A percentile compares a stretch with the other conserved stretches of the same genome.
Conservation (phyloP, 2,329 filamentous ascomycete species). For the Penicillium sp. region DNA sequence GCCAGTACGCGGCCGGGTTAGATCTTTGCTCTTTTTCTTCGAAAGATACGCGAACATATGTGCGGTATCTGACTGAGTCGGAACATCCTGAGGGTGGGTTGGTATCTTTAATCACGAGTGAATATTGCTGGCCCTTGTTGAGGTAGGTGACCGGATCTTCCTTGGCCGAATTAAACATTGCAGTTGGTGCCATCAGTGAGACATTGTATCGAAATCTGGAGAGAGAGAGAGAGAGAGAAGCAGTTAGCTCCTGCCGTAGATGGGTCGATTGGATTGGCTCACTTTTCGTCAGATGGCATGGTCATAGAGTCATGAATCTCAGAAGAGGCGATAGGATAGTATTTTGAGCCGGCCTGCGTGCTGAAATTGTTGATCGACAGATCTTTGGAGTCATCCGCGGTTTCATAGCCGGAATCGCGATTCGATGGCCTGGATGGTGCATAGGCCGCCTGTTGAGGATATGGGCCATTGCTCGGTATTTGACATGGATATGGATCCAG, state of each 20-base stretch:
- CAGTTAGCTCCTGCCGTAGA: background rate
- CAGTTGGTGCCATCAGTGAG: background rate
- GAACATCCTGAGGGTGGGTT: background rate
- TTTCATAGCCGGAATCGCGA: background rate
- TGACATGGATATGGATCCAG: background rate
- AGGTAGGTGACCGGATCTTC: conserved; percentile 5
- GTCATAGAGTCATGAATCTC: background rate
- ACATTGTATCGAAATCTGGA: conserved; percentile 2
- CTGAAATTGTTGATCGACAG: background rate
- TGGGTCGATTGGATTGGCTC: background rate
- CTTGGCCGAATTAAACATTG: conserved; percentile 1
- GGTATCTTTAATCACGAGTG: background rate
- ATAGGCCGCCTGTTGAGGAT: background rate
- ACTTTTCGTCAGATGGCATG: background rate
- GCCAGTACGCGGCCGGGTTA: conserved; percentile 74
- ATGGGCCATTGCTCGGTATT: background rate
- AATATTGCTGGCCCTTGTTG: conserved; percentile 7
- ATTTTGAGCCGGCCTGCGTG: background rate
- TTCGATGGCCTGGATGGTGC: background rate
- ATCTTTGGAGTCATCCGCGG: background rate
- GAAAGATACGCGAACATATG: conserved; percentile 82
- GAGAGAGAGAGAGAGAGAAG: background rate
- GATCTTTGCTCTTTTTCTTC: conserved; percentile 84
- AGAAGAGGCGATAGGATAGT: too few species aligned
- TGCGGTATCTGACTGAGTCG: conserved; percentile 46